A percentile compares a stretch with the other conserved stretches of the same genome.
Conservation (phyloP, 345 rosid genomes). For the Boechera divaricarpa region DNA sequence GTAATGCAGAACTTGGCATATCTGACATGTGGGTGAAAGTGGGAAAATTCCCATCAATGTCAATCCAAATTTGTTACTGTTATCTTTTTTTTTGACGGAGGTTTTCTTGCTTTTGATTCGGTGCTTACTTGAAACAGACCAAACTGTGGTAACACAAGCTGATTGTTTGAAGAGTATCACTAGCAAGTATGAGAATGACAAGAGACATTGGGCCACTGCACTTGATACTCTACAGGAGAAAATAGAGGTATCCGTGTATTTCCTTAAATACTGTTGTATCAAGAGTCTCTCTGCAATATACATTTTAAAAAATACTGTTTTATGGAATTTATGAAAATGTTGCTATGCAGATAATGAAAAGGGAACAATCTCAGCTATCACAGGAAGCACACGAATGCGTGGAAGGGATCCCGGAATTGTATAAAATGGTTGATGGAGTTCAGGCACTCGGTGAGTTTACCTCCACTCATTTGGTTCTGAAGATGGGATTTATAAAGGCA, state of each 20-base stretch:
- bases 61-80: constrained; percentile 14
- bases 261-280: constrained; percentile 12
- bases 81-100: not conserved
- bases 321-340: constrained; percentile 22
- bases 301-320: not conserved
- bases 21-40: not conserved
- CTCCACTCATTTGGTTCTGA: constrained; percentile 4
- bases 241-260: constrained; percentile 56
- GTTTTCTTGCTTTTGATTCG: constrained; percentile 17
- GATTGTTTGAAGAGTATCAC: constrained; percentile 63
- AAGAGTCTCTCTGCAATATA: constrained; percentile 5
- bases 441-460: constrained; percentile 78
- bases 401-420: constrained; percentile 77
- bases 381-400: constrained; percentile 82
- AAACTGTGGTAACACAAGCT: constrained; percentile 71
- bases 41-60: not conserved
- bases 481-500: constrained; percentile 21
- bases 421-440: constrained; percentile 84
- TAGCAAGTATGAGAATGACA: constrained; percentile 62
- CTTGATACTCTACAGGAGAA: constrained; percentile 59
- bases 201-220: constrained; percentile 62
- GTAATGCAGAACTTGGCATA: constrained; percentile 49
- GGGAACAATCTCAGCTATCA: constrained; percentile 78
- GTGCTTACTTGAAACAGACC: constrained; percentile 55
- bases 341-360: constrained; percentile 69